Base-by-base conservation (phyloP, 2,329 filamentous ascomycete genomes). In the Phoma sp. region DNA sequence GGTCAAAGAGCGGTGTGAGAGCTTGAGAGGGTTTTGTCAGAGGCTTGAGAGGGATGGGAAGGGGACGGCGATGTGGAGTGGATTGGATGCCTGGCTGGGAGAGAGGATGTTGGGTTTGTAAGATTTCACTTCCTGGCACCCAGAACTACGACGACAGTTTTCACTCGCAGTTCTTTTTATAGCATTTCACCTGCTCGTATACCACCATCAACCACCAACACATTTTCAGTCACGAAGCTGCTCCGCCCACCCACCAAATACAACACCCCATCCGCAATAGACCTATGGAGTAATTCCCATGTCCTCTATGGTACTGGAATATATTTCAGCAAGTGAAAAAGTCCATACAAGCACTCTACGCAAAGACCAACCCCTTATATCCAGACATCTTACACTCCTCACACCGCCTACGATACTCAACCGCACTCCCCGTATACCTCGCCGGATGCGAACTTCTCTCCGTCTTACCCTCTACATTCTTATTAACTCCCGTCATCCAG, bases 401-500 rank as follows among this genome's bases (percentile, higher is more conserved):
- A 27, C 64, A 67, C 37, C 64, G 35, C 63, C 66, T 73, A 39
- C 79, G 66, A 59, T 78, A 83, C 1, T 76, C 79, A 0, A 75
- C 72, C 0, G 76, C 79, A 9, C 75, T 73, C 0, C 81, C 81
- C 17, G 73, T 74, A 55, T 83, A 83, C 40, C 81, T 70, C 2
- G 77, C 77, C 4, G 47, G 47, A 31, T 50, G 47, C 58, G 82
- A 71, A 5, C 70, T 78, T 37, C 81, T 70, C 54, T 74, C 76
- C 58, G 77, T 73, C 71, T 61, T 60, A 2, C 60, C 61, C n/a
- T 73, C 69, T 31, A 84, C 62, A 55, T 84, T 83, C 58, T 75
- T 81, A 58, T 84, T 84, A 1, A 84, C 78, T 0, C 82, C 82
- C 2, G 81, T 84, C 81, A 84, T 82, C 82, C 81, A 84, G 3